Evolutionary conservation across 352 stramenopile genomes (phyloP), one percentile per base, ranked within the genome.

Genomic region (Phytophthora hybrid): DNA sequence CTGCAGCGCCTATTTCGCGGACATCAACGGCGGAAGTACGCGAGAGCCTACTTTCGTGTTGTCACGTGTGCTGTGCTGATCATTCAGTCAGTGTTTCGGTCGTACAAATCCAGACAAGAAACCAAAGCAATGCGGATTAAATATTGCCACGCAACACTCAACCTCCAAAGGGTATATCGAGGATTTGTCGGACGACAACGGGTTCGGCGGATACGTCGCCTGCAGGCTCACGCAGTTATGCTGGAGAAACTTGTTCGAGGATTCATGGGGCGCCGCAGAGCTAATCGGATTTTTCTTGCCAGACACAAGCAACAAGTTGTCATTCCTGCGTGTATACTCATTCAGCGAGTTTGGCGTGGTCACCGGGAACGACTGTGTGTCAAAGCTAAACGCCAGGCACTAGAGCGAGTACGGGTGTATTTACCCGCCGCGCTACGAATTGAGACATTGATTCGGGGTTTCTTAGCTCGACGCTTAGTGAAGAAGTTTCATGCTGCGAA

Each of bases 81-180:
- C 57, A 78, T 93, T 16, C 89, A 95, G 71, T 88, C 87, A 0
- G 82, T 93, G 4, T 93, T 83, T 66, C 85, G 86, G 9, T 88
- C 83, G 7, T 81, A 83, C 26, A 69, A 78, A 3, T 91, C 82
- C 2, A 74, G 87, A 26, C 53, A 77, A 39, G 41, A 68, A 6
- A 93, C 86, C 0, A 80, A 77, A 10, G 57, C 34, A 5, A 59
- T 88, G 5, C 70, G 76, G 5, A 37, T 47, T 11, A 47, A 16
- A 7, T 88, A 91, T 66, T 18, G 69, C 0, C 7, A 26, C 0
- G 80, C 77, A 3, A 76, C 81, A 11, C 18, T 82, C 0, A 19
- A 69, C 11, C 78, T 94, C 16, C 78, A 93, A 37, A 78, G 87
- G 46, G 74, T 92, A 8, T 93, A 86, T 69, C 79, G 85, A 34